Evolutionary conservation across 306 rosid species (phyloP), one percentile per base, ranked within the genome.

Genomic region (Hippophae gyantsensis): DNA sequence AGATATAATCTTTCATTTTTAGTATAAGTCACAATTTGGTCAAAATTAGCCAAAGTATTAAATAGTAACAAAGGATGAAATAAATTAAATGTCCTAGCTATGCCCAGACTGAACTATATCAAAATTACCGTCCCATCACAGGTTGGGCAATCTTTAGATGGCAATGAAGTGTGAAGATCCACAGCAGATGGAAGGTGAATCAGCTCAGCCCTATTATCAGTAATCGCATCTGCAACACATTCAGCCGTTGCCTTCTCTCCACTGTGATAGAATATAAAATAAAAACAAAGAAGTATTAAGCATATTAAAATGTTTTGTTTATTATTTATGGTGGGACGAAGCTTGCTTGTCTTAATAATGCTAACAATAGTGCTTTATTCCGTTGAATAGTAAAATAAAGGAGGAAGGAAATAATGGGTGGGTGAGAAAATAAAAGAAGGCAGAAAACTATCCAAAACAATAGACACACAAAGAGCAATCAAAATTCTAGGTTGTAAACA

Each of bases 221-320:
- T 79, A 72, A 87, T 85, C 71, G 98, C 98, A 61, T 80, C 89
- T 59, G 98, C 96, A 65, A 92, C 72, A 71, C 79, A 75, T 64
- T 85, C 88, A 56, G 96, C 85, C 6, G 98, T 92, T 43, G 89
- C 82, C 81, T 71, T 92, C 85, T 85, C 98, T 68, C 96, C 96
- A 44, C 98, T 92, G 74, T 69, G 76, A 48, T 53, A 67, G 56
- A 64, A 82, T 61, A 47, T 60, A 71, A 40, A 44, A 53, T 64
- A 75, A 45, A 13, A 18, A 49, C 54, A 57, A 38, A 63, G 57
- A 53, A 18, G 23, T 18, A 18, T 18, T 18, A 18, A 18, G 23
- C 23, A 18, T 18, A 18, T 18, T 18, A 18, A 18, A 18, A 18
- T 18, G 23, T 18, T 18, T 18, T 18, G 23, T 18, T 18, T 18